A percentile compares a stretch with the other conserved stretches of the same genome.
These are phyloP conservation scores for Linum lewisii DNA, from an alignment of 345 rosid species.

Conservation along the genomic window DNA sequence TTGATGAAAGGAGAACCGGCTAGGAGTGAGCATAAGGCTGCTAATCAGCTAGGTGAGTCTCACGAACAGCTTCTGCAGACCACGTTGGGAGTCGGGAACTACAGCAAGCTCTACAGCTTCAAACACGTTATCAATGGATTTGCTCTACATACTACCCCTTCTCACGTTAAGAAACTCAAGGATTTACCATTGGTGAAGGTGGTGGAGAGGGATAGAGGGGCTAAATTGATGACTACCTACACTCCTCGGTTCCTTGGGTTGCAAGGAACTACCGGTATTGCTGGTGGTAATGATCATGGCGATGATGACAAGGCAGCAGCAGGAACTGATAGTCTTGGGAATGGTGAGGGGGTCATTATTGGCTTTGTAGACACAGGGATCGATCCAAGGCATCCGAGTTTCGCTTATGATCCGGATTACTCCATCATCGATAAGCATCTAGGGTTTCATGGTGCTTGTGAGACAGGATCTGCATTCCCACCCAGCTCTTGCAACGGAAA, in stretches of 20 bases:
- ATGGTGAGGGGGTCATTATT: slow-evolving; percentile 66
- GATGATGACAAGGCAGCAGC: neutral
- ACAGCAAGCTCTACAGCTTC: slow-evolving; percentile 76
- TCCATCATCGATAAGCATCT: slow-evolving; percentile 31
- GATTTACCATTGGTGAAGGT: slow-evolving; percentile 37
- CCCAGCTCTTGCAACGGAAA: slow-evolving; percentile 61
- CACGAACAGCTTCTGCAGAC: slow-evolving; percentile 55
- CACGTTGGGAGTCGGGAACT: slow-evolving; percentile 49
- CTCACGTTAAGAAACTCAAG: slow-evolving; percentile 62
- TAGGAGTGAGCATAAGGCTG: slow-evolving; percentile 14
- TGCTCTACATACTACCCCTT: slow-evolving; percentile 54
- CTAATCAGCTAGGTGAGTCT: slow-evolving; percentile 39
- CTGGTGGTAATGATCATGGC: neutral
- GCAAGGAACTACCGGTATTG: slow-evolving; percentile 14
- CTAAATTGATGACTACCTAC: slow-evolving; percentile 74
- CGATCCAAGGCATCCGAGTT: slow-evolving; percentile 68
- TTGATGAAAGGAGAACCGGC: slow-evolving; percentile 55
- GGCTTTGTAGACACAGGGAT: slow-evolving; percentile 82
- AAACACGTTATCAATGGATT: slow-evolving; percentile 69
- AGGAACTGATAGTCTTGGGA: slow-evolving; percentile 36
- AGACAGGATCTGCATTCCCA: slow-evolving; percentile 60
- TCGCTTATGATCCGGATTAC: slow-evolving; percentile 35
- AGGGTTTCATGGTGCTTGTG: slow-evolving; percentile 54
- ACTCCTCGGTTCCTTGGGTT: slow-evolving; percentile 63
- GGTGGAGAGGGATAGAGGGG: slow-evolving; percentile 81